phyloP scores from a whole-genome alignment of 2,329 filamentous ascomycete genomes.

The Simplicillium sp. region DNA sequence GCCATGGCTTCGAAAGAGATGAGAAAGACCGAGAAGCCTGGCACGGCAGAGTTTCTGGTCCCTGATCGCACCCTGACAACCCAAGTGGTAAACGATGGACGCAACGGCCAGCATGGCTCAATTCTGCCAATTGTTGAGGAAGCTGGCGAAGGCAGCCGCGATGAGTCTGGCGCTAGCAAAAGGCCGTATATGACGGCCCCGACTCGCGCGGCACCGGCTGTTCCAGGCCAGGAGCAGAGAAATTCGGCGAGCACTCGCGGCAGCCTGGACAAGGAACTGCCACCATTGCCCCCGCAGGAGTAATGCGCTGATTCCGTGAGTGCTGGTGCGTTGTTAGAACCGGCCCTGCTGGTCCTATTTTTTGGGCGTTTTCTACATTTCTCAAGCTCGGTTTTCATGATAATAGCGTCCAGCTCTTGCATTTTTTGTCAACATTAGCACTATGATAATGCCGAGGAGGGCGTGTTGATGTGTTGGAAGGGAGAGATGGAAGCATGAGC shows the following conservation, averaged over 20 bases:
- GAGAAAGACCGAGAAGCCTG: conserved; percentile 20
- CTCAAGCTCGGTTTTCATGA: no score
- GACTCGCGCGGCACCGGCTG: conserved; percentile 29
- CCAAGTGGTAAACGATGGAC: conserved; percentile 26
- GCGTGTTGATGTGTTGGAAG: no score
- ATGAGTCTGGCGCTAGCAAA: conserved; percentile 31
- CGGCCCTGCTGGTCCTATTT: no score
- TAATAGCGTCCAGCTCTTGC: no score
- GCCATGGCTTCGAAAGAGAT: conserved; percentile 29
- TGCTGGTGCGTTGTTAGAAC: no score
- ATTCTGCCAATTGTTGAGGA: conserved; percentile 82
- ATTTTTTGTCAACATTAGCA: no score
- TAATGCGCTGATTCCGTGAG: no score
- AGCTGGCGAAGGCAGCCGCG: conserved; percentile 62
- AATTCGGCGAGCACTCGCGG: not conserved
- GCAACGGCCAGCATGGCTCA: conserved; percentile 46
- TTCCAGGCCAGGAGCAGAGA: conserved; percentile 16
- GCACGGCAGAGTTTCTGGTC: conserved; percentile 36
- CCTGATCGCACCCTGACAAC: conserved; percentile 51
- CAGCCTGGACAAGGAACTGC: conserved; percentile 27
- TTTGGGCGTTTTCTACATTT: conserved; percentile 1
- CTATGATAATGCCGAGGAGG: no score
- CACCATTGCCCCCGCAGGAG: conserved; percentile 12
- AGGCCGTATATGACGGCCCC: conserved; percentile 27
- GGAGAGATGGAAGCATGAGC: no score